Conservation (phyloP, 2,329 filamentous ascomycete genomes). For the Diaporthe helianthi region DNA sequence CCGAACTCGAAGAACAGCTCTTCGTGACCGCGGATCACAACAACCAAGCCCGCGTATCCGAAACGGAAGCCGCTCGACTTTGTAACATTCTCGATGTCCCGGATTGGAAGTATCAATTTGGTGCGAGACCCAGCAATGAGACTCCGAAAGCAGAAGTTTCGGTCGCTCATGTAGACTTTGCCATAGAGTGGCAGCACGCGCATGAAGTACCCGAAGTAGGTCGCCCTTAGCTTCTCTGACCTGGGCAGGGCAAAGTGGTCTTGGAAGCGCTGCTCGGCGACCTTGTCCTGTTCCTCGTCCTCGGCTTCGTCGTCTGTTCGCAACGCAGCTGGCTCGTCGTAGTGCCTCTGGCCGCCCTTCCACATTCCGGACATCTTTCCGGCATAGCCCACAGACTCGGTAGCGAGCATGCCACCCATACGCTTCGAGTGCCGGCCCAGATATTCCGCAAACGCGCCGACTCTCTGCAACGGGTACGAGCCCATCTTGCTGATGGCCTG, state of each 20-base stretch:
- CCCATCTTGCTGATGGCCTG: slow-evolving; percentile 67
- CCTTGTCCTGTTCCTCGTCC: slow-evolving; percentile 58
- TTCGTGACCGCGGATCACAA: slow-evolving; percentile 94
- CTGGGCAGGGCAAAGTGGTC: slow-evolving; percentile 89
- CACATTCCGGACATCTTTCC: slow-evolving; percentile 98
- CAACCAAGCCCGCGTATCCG: slow-evolving; percentile 86
- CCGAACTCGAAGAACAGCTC: slow-evolving; percentile 97
- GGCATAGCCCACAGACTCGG: slow-evolving; percentile 94
- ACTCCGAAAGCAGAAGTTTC: slow-evolving; percentile 91
- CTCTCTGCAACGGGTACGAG: slow-evolving; percentile 81
- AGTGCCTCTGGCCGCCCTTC: slow-evolving; percentile 89
- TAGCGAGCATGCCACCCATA: slow-evolving; percentile 83
- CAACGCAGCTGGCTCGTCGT: slow-evolving; percentile 67
- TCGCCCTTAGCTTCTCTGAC: slow-evolving; percentile 82
- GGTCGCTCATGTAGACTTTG: slow-evolving; percentile 92
- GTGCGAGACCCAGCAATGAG: slow-evolving; percentile 87
- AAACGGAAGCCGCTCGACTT: slow-evolving; percentile 96
- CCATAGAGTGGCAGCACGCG: slow-evolving; percentile 91
- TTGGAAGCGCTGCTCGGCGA: slow-evolving; percentile 79
- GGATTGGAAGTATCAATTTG: slow-evolving; percentile 89
- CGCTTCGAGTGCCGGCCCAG: slow-evolving; percentile 79
- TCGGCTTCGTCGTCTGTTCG: slow-evolving; percentile 61
- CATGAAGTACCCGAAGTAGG: slow-evolving; percentile 92
- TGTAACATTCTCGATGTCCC: slow-evolving; percentile 89
- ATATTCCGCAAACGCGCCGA: slow-evolving; percentile 82